A percentile compares a stretch with the other conserved stretches of the same genome.
These are phyloP conservation scores for Penicillium mononematosum DNA, from an alignment of 495 filamentous ascomycete genomes.

Conservation along the genomic window DNA sequence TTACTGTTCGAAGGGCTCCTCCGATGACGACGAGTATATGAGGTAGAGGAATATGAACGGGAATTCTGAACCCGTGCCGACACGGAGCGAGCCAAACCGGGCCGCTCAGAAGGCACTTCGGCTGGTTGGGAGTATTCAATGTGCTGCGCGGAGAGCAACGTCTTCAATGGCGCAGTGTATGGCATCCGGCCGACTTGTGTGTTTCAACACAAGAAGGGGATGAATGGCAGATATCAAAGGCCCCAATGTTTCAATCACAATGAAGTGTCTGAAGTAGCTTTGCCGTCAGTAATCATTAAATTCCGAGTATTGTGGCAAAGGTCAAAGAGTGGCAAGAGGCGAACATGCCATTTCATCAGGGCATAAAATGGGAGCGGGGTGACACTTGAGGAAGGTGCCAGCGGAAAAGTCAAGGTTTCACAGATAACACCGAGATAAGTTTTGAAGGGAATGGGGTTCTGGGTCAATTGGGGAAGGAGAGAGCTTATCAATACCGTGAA, in stretches of 20 bases:
- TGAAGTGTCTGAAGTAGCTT: conserved; percentile 1
- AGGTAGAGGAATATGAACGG: conserved; percentile 74
- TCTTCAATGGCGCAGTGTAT: conserved; percentile 85
- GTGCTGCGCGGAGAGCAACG: conserved; percentile 72
- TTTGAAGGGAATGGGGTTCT: conserved; percentile 14
- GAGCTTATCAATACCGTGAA: conserved; percentile 26
- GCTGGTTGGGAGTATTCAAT: conserved; percentile 59
- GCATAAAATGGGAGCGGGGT: conserved; percentile 10
- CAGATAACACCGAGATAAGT: conserved; percentile 24
- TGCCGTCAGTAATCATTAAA: conserved; percentile 8
- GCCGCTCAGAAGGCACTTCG: conserved; percentile 48
- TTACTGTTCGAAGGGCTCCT: conserved; percentile 58
- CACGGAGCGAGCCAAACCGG: conserved; percentile 35
- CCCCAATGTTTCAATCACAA: conserved; percentile 12
- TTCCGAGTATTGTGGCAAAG: conserved; percentile 16
- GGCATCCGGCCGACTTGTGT: conserved; percentile 70
- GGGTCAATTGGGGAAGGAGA: conserved; percentile 16
- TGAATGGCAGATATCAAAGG: neutral
- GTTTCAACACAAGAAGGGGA: conserved; percentile 37
- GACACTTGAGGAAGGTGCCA: conserved; percentile 25
- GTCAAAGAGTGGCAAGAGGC: conserved; percentile 6
- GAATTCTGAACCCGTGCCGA: conserved; percentile 57
- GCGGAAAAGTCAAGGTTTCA: conserved; percentile 26
- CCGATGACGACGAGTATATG: conserved; percentile 67
- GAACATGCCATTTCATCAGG: conserved; percentile 8